Base-by-base conservation (phyloP, 1,284 basidiomycete genomes). In the Sanguinoderma infundibulare region DNA sequence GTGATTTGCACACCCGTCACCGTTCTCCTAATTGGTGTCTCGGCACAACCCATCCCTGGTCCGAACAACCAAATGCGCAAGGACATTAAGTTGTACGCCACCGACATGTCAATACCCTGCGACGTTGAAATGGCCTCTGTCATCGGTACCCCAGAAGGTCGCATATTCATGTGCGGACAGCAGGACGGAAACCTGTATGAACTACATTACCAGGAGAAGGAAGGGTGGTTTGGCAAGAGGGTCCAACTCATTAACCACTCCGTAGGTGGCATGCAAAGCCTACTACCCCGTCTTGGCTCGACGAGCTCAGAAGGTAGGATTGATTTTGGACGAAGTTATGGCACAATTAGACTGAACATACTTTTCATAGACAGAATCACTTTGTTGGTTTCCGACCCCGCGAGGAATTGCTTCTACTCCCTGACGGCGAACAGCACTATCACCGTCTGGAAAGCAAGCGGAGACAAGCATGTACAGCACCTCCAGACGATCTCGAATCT, bases 161-260 rank as follows among this genome's bases (percentile, higher is more conserved):
- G 96, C 55, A 92, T 98, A 67, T 98, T 99, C 77, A 92, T 96
- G 86, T 85, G 85, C 57, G 96, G 96, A 12, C 83, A 84, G 17
- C 87, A 90, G 70, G 95, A 98, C 74, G 94, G 95, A 22, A 90
- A 91, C 72, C 77, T 98, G 44, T 98, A 98, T 75, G 98, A 98
- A 77, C 78, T 99, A 53, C 90, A 94, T 71, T 99, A 99, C 75
- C 92, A 95, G 71, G 89, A 93, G 64, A 90, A 86, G 66, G 93
- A 96, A 72, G 92, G 93, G 1, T 98, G 96, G 96, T 97, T 98
- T 78, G 92, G 89, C 59, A 95, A 94, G 74, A 81, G 87, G 55
- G 83, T 92, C 53, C 89, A 92, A 69, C 79, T 97, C 59, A 83
- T 92, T 72, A 96, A 97, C 70, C 91, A 92, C 67, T 91, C 90